Evolutionary conservation across 768 basidiomycete genomes (phyloP).

Genomic region (Tylopilus balloui): DNA sequence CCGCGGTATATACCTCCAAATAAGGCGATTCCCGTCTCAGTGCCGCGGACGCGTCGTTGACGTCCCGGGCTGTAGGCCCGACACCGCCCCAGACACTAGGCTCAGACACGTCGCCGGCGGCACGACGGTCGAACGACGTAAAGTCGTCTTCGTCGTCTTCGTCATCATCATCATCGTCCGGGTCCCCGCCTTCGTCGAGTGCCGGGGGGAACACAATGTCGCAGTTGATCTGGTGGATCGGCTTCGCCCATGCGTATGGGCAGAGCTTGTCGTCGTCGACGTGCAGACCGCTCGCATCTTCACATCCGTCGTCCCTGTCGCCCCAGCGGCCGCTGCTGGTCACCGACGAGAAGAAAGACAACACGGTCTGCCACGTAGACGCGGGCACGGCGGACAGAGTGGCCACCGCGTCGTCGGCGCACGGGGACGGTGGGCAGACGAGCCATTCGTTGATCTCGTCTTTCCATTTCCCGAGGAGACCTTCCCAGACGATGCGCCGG

Average conservation of each 20-base stretch:
- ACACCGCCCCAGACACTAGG: too few species aligned
- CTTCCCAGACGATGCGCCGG: slow-evolving; percentile 84
- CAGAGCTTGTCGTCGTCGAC: slow-evolving; percentile 61
- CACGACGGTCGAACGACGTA: not conserved
- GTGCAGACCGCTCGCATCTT: slow-evolving; percentile 25
- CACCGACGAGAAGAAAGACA: slow-evolving; percentile 5
- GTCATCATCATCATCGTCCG: too few species aligned
- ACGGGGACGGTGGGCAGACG: slow-evolving; percentile 45
- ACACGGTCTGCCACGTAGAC: slow-evolving; percentile 27
- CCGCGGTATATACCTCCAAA: slow-evolving; percentile 76
- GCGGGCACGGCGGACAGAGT: too few species aligned
- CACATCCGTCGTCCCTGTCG: not conserved
- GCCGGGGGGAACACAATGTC: slow-evolving; percentile 73
- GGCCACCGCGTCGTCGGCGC: too few species aligned
- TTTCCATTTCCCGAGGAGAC: slow-evolving; percentile 64
- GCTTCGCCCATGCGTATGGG: slow-evolving; percentile 74
- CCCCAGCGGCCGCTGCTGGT: too few species aligned
- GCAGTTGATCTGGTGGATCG: slow-evolving; percentile 77
- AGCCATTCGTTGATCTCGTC: slow-evolving; percentile 63
- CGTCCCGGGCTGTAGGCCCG: too few species aligned
- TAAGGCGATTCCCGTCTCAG: slow-evolving; percentile 30
- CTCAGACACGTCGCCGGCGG: too few species aligned
- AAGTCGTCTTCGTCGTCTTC: too few species aligned
- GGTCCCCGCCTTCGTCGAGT: too few species aligned
- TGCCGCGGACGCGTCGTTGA: not conserved